Evolutionary conservation across 176 grass and related monocot genomes (phyloP).

Genomic region (Musa troglodytarum): DNA sequence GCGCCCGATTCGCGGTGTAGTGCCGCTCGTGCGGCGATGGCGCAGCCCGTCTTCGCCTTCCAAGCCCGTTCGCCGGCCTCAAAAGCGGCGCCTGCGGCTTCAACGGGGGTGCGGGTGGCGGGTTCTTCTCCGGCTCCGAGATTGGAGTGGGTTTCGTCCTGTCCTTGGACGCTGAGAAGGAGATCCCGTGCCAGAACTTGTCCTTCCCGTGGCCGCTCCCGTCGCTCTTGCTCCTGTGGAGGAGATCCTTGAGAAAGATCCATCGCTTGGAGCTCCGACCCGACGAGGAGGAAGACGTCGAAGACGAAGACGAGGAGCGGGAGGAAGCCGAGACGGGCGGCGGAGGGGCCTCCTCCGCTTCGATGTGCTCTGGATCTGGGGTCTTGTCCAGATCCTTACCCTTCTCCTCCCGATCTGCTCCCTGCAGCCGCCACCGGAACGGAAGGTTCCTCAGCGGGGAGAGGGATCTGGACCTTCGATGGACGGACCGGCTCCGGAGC

Average conservation of each 20-base stretch:
- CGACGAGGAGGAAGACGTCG: conserved; percentile 16
- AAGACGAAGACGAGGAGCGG: conserved; percentile 21
- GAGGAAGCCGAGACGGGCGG: conserved; percentile 18
- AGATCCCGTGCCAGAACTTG: conserved; percentile 18
- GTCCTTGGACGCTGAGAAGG: conserved; percentile 11
- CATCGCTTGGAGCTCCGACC: conserved; percentile 6
- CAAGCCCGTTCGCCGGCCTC: background rate
- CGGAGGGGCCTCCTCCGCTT: conserved; percentile 4
- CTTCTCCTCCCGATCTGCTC: background rate
- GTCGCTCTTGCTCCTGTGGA: conserved; percentile 22
- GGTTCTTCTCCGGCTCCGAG: background rate
- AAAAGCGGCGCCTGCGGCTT: background rate
- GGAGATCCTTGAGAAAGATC: conserved; percentile 23
- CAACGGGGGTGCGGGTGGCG: background rate
- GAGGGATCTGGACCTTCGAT: conserved; percentile 20
- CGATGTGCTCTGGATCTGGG: conserved; percentile 16
- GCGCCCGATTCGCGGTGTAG: conserved; percentile 19
- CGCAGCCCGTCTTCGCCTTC: conserved; percentile 5
- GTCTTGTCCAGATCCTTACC: background rate
- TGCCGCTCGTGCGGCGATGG: conserved; percentile 17
- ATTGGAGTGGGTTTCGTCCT: background rate
- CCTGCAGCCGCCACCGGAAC: conserved; percentile 9
- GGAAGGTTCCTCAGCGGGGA: conserved; percentile 17
- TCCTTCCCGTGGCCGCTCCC: conserved; percentile 7
- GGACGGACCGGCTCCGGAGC: conserved; percentile 20